phyloP scores from a whole-genome alignment of 306 rosid species.

The Acacia confusa region DNA sequence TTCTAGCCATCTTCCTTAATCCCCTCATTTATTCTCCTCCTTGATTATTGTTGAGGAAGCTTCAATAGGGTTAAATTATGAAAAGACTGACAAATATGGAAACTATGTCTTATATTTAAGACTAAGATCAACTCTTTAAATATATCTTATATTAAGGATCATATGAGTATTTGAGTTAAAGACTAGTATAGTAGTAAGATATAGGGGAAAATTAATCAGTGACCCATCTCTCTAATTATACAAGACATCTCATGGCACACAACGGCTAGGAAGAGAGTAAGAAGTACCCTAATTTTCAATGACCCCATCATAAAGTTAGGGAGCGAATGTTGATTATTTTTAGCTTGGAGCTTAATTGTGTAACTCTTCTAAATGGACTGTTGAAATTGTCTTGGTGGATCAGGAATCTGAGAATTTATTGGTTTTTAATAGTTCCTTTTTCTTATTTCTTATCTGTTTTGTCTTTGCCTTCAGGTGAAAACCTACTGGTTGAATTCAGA shows the following conservation, averaged over 20 bases:
- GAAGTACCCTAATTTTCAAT: background rate
- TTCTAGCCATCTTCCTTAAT: no score
- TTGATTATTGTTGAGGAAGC: no score
- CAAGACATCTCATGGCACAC: background rate
- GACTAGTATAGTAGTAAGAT: background rate
- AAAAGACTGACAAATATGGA: no score
- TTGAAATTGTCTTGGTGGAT: background rate
- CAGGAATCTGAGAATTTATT: background rate
- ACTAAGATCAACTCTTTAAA: no score
- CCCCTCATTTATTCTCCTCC: no score
- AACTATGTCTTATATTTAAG: no score
- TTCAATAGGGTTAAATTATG: no score
- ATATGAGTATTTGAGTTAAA: background rate
- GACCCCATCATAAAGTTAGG: background rate
- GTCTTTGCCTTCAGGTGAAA: constrained; percentile 69
- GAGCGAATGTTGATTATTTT: background rate
- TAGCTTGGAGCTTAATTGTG: background rate
- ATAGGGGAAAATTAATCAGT: background rate
- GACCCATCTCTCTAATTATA: background rate
- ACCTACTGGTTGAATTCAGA: constrained; percentile 90
- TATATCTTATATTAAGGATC: no score
- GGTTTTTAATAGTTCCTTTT: background rate
- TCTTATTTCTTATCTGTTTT: constrained; percentile 14
- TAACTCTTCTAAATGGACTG: background rate
- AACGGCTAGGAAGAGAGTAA: background rate